phyloP scores from a whole-genome alignment of 768 basidiomycete genomes.

The Termitomyces sp. region DNA sequence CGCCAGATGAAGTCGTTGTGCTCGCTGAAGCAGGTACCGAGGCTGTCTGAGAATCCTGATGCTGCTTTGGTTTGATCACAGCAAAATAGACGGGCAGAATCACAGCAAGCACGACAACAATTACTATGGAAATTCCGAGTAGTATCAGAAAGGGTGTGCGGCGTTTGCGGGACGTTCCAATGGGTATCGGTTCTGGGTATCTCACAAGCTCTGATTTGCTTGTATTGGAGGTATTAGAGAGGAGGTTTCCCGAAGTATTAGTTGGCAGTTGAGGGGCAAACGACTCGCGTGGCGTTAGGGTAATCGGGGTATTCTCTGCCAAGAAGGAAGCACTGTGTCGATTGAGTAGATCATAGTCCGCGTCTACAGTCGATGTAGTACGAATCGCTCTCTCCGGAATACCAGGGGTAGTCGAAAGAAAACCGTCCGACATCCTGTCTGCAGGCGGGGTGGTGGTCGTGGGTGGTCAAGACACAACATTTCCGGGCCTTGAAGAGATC shows the following conservation, averaged over 20 bases:
- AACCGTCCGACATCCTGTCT: conserved; percentile 10
- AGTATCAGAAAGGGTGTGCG: conserved; percentile 16
- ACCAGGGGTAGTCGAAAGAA: conserved; percentile 8
- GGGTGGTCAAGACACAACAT: conserved; percentile 3
- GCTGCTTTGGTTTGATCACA: conserved; percentile 38
- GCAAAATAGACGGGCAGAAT: conserved; percentile 55
- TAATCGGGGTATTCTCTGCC: conserved; percentile 4
- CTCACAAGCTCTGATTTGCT: conserved; percentile 8
- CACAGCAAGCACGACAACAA: conserved; percentile 38
- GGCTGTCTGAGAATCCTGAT: conserved; percentile 6
- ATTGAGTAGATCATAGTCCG: conserved; percentile 5
- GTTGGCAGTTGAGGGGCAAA: conserved; percentile 2
- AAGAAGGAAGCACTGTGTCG: conserved; percentile 9
- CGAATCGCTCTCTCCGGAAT: conserved; percentile 6
- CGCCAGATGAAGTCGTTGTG: conserved; percentile 3
- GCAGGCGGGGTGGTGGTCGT: conserved; percentile 5
- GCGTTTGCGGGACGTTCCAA: conserved; percentile 9
- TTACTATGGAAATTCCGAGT: conserved; percentile 30
- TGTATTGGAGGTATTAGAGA: conserved; percentile 1
- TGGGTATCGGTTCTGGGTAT: conserved; percentile 1
- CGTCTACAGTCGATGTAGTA: conserved; percentile 10
- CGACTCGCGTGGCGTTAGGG: conserved; percentile 12
- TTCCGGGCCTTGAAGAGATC: neutral
- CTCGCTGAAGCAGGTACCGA: neutral
- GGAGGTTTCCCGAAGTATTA: conserved; percentile 13